Conservation (phyloP, 148 eudicot species). For the Fagopyrum esculentum region DNA sequence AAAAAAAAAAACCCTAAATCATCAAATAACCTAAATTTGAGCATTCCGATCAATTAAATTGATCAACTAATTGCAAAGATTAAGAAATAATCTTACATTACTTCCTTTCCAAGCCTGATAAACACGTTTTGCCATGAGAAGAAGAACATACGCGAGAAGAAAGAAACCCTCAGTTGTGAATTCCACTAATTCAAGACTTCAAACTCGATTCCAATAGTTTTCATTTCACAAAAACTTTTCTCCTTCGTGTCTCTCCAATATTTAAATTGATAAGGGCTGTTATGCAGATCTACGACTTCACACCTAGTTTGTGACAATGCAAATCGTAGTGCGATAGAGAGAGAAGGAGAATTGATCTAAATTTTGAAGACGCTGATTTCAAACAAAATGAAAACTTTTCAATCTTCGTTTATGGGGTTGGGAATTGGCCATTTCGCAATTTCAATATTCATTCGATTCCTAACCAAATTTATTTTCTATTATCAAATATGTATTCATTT, state of each 20-base stretch:
- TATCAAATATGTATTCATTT: too few relatives aligned
- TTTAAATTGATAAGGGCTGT: neutral
- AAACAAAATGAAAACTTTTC: neutral
- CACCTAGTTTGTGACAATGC: neutral
- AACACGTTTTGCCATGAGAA: neutral
- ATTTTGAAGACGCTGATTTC: neutral
- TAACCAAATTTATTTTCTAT: too few relatives aligned
- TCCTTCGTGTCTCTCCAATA: neutral
- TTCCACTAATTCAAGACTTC: neutral
- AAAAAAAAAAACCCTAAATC: neutral
- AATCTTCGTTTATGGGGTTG: neutral
- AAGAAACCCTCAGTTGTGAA: conserved; percentile 4
- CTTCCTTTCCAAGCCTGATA: conserved; percentile 20
- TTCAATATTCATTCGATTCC: too few relatives aligned
- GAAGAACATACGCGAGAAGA: neutral
- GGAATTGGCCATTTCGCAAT: too few relatives aligned
- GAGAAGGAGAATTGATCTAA: neutral
- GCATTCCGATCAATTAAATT: neutral
- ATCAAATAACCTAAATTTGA: neutral
- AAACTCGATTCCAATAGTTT: neutral
- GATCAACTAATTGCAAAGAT: neutral
- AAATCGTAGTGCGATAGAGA: neutral
- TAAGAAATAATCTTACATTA: conserved; percentile 20
- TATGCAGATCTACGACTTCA: neutral
- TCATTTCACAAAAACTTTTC: neutral